Percentiles rank a stretch among this genome's conserved stretches.
These are phyloP conservation scores for Tetradesmus lagerheimii DNA, from an alignment of 139 green algal species.

Conservation along the genomic window DNA sequence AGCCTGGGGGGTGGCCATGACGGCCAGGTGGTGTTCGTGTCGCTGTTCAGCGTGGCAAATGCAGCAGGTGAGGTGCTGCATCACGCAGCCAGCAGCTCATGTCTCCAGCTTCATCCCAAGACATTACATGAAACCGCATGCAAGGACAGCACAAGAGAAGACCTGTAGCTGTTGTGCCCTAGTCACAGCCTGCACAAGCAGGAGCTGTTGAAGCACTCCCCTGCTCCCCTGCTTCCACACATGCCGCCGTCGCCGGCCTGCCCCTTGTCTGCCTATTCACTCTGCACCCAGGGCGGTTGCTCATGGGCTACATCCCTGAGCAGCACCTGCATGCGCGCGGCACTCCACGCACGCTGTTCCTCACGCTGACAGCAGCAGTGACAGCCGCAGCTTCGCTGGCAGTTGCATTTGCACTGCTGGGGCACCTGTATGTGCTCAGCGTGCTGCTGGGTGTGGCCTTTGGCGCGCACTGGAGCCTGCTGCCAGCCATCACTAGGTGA, in stretches of 20 bases:
- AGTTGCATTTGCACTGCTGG: slow-evolving; percentile 15
- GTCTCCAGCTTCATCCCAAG: no score
- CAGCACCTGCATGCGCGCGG: slow-evolving; percentile 54
- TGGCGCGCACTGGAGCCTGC: slow-evolving; percentile 84
- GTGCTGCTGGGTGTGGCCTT: slow-evolving; percentile 79
- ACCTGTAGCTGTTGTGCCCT: no score
- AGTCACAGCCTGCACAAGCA: no score
- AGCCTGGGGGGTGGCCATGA: slow-evolving; percentile 55
- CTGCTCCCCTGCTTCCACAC: neutral
- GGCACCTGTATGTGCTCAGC: slow-evolving; percentile 51
- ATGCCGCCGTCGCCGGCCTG: neutral
- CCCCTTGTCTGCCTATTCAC: neutral
- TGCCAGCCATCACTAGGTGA: slow-evolving; percentile 70
- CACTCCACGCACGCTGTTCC: slow-evolving; percentile 66
- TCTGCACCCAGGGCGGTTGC: slow-evolving; percentile 61
- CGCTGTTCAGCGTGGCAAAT: slow-evolving; percentile 84
- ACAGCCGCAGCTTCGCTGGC: slow-evolving; percentile 41
- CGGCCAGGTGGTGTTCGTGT: slow-evolving; percentile 77
- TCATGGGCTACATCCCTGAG: slow-evolving; percentile 70
- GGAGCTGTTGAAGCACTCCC: no score
- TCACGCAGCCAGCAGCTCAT: no score
- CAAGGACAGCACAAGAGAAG: neutral
- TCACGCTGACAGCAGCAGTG: slow-evolving; percentile 41
- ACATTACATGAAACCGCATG: no score
- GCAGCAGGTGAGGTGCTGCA: slow-evolving; percentile 63